A percentile compares a stretch with the other conserved stretches of the same genome.
Evolutionary conservation across 2,329 filamentous ascomycete species (phyloP).

Genomic region (Sarocladium oryzae): DNA sequence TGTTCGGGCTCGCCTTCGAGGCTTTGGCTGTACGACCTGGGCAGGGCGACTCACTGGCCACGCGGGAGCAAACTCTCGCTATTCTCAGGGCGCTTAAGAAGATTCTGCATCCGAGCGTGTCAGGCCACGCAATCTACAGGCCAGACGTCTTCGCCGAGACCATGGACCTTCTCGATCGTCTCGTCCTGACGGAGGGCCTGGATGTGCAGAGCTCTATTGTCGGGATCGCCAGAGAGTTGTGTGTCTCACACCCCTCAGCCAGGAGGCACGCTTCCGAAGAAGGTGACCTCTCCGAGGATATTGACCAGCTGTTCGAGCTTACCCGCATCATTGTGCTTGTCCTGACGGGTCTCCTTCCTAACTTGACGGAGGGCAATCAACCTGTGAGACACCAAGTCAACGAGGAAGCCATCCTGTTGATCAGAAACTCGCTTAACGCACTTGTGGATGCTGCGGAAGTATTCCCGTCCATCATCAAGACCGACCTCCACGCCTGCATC

Average conservation of each 20-base stretch:
- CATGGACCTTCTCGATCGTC: conserved; percentile 88
- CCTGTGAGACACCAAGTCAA: conserved; percentile 70
- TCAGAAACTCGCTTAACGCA: conserved; percentile 74
- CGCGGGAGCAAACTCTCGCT: conserved; percentile 73
- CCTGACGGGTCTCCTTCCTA: conserved; percentile 79
- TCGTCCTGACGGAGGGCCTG: conserved; percentile 84
- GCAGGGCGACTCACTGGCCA: conserved; percentile 47
- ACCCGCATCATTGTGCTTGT: conserved; percentile 95
- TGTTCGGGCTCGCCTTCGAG: conserved; percentile 95
- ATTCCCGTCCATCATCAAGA: conserved; percentile 94
- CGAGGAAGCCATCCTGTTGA: conserved; percentile 77
- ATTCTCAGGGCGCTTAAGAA: conserved; percentile 90
- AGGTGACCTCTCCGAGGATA: conserved; percentile 85
- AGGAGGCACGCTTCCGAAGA: conserved; percentile 51
- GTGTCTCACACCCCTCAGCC: conserved; percentile 85
- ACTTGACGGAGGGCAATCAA: conserved; percentile 61
- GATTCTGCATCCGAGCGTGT: conserved; percentile 89
- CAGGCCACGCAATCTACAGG: conserved; percentile 92
- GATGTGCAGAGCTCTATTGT: conserved; percentile 90
- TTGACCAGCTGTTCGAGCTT: conserved; percentile 94
- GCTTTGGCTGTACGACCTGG: conserved; percentile 75
- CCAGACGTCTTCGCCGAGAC: conserved; percentile 95
- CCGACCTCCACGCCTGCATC: conserved; percentile 92
- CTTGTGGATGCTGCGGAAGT: conserved; percentile 92
- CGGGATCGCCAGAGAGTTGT: conserved; percentile 84